Evolutionary conservation across 2,329 filamentous ascomycete species (phyloP).

Genomic region (Tothia fuscella): DNA sequence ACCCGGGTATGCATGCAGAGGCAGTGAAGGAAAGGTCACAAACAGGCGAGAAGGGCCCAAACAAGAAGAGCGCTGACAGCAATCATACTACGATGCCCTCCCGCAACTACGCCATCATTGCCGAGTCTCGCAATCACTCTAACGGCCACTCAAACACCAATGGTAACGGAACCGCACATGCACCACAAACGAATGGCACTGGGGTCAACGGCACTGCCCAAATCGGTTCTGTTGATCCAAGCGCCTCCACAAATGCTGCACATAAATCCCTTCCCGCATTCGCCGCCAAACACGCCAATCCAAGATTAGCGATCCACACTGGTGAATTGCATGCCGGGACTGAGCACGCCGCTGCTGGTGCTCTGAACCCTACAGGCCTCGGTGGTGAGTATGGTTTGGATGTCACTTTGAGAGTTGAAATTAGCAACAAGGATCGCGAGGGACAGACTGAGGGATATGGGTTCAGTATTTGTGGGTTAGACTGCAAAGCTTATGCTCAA

Average conservation of each 20-base stretch:
- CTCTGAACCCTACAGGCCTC: constrained; percentile 29
- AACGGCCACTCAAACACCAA: constrained; percentile 16
- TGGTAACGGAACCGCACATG: constrained; percentile 9
- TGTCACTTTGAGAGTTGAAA: constrained; percentile 37
- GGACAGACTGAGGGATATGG: constrained; percentile 39
- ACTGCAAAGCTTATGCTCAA: constrained; percentile 14
- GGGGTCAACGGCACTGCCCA: not conserved
- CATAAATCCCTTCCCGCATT: constrained; percentile 4
- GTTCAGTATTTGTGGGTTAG: constrained; percentile 34
- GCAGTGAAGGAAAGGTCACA: constrained; percentile 15
- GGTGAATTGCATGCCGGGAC: constrained; percentile 75
- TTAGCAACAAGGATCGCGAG: constrained; percentile 30
- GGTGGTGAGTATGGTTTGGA: constrained; percentile 34
- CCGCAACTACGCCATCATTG: constrained; percentile 53
- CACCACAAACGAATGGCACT: constrained; percentile 6
- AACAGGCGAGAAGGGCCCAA: constrained; percentile 28
- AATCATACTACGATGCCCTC: constrained; percentile 80
- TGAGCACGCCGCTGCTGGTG: constrained; percentile 56
- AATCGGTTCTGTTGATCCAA: not conserved
- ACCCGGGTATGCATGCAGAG: constrained; percentile 32
- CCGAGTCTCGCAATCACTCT: constrained; percentile 32
- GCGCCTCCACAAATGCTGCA: not conserved
- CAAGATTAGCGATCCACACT: constrained; percentile 55
- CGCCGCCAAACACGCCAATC: constrained; percentile 42
- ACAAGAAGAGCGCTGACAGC: constrained; percentile 52